Evolutionary conservation across 75 land plant genomes (phyloP).

Genomic region (Pinus taeda): DNA sequence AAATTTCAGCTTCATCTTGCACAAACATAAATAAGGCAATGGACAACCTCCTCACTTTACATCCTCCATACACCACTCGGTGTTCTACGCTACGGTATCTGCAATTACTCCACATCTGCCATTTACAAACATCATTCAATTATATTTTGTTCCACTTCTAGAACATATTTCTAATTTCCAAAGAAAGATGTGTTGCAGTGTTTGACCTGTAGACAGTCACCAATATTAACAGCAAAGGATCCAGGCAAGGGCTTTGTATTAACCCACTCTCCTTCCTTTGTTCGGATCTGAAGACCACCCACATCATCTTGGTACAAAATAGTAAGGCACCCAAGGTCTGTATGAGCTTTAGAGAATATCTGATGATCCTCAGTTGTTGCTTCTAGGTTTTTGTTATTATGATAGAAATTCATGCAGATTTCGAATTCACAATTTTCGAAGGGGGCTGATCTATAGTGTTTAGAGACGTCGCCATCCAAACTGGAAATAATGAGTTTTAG

Average conservation of each 20-base stretch:
- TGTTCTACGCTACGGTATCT: constrained; percentile 38
- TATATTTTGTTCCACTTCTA: no score
- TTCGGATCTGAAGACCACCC: constrained; percentile 64
- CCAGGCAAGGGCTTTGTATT: constrained; percentile 39
- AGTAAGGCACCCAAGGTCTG: constrained; percentile 61
- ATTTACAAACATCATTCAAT: no score
- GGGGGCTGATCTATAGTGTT: constrained; percentile 20
- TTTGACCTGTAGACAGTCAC: constrained; percentile 48
- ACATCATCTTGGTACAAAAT: constrained; percentile 60
- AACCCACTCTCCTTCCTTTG: constrained; percentile 52
- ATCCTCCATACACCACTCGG: constrained; percentile 7
- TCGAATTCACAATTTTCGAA: constrained; percentile 36
- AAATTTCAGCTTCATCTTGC: background rate
- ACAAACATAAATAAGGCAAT: background rate
- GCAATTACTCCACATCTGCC: constrained; percentile 47
- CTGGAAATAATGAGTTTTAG: constrained; percentile 13
- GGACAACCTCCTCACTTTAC: background rate
- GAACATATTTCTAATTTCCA: no score
- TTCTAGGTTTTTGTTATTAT: background rate
- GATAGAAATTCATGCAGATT: constrained; percentile 42
- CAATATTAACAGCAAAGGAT: constrained; percentile 58
- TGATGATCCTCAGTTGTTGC: background rate
- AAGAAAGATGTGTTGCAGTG: background rate
- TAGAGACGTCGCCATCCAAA: constrained; percentile 26
- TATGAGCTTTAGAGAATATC: constrained; percentile 35